phyloP scores from a whole-genome alignment of 2,329 filamentous ascomycete genomes.

The Scortechinia acanthostroma region DNA sequence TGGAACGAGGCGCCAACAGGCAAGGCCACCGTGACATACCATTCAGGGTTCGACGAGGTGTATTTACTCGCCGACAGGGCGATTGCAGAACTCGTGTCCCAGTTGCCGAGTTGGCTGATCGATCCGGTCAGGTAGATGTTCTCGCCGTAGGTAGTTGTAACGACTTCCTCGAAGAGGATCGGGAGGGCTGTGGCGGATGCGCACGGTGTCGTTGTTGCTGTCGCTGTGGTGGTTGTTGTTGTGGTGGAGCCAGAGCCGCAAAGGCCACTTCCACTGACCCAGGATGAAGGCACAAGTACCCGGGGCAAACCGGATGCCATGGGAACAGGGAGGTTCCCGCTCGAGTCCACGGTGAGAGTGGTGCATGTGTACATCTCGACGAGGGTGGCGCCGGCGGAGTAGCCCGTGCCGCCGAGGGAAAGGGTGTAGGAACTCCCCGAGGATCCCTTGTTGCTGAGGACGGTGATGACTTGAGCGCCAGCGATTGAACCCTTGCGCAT shows the following conservation, averaged over 20 bases:
- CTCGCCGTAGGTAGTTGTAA: slow-evolving; percentile 51
- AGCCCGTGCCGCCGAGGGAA: neutral
- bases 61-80: slow-evolving; percentile 53
- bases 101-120: slow-evolving; percentile 49
- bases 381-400: neutral
- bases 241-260: no score
- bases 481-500: neutral
- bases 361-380: neutral
- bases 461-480: neutral
- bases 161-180: slow-evolving; percentile 55
- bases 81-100: slow-evolving; percentile 46
- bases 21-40: slow-evolving; percentile 48
- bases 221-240: no score
- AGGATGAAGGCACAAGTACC: neutral
- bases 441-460: neutral
- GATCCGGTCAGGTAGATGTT: slow-evolving; percentile 60
- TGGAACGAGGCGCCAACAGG: slow-evolving; percentile 44
- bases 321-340: neutral
- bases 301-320: neutral
- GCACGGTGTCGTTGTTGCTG: slow-evolving; percentile 22
- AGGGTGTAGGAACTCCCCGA: neutral
- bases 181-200: slow-evolving; percentile 32
- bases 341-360: neutral
- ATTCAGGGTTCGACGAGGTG: slow-evolving; percentile 49
- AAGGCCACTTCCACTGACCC: neutral